A percentile compares a stretch with the other conserved stretches of the same genome.
Conservation (phyloP, 2,329 filamentous ascomycete genomes). For the Cercospora sesami region DNA sequence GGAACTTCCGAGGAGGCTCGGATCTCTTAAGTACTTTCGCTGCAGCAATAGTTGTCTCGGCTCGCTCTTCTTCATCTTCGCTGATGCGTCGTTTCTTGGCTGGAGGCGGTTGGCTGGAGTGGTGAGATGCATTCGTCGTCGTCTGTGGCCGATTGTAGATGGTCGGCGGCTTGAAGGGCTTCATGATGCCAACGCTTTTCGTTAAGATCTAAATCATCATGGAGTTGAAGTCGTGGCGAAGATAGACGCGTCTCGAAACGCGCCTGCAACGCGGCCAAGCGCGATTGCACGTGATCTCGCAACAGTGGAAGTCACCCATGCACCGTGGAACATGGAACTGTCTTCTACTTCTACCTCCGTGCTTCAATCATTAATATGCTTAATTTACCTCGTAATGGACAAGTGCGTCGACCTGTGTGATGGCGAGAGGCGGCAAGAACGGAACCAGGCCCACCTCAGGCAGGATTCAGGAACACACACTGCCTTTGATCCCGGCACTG, state of each 20-base stretch:
- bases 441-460: background rate
- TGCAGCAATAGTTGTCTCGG: slow-evolving; percentile 29
- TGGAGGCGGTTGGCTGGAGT: slow-evolving; percentile 38
- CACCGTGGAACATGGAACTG: no score
- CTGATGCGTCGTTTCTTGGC: slow-evolving; percentile 46
- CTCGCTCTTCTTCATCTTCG: slow-evolving; percentile 30
- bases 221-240: background rate
- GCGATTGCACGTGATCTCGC: background rate
- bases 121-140: background rate
- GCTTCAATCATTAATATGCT: background rate
- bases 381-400: background rate
- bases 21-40: slow-evolving; percentile 38
- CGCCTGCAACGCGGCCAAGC: background rate
- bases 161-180: slow-evolving; percentile 36
- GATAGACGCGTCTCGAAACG: background rate
- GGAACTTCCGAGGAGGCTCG: slow-evolving; percentile 26
- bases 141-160: slow-evolving; percentile 24
- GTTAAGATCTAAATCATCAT: background rate
- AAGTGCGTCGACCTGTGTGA: background rate
- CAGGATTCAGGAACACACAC: background rate
- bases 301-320: background rate
- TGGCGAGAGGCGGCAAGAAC: background rate
- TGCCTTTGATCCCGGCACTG: background rate
- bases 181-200: slow-evolving; percentile 26
- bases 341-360: no score